A percentile compares a stretch with the other conserved stretches of the same genome.
phyloP scores from a whole-genome alignment of 73 alveolate genomes.

The Effrenium voratum region DNA sequence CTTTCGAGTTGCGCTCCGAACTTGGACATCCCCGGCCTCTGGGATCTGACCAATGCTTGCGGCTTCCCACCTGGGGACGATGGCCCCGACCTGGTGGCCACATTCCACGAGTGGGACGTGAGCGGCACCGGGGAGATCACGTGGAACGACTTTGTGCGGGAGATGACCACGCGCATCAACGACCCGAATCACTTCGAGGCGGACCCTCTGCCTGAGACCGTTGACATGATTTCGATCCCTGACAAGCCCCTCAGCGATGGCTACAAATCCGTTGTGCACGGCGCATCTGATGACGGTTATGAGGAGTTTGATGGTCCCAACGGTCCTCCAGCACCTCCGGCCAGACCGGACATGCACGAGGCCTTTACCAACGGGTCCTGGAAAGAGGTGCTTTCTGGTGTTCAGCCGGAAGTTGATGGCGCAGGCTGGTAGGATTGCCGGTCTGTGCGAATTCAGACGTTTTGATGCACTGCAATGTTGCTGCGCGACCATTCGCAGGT shows the following conservation, averaged over 20 bases:
- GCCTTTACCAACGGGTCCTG: conserved; percentile 74
- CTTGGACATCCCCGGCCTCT: conserved; percentile 77
- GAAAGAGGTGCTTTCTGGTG: conserved; percentile 53
- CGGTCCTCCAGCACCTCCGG: not conserved
- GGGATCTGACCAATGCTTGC: conserved; percentile 79
- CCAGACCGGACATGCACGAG: conserved; percentile 53
- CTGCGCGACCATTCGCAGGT: not conserved
- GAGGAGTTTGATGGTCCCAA: conserved; percentile 12
- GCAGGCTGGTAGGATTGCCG: not conserved
- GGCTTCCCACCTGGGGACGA: conserved; percentile 93
- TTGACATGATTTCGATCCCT: conserved; percentile 64
- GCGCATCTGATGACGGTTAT: conserved; percentile 62
- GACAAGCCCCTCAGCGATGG: conserved; percentile 76
- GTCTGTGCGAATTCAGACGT: not conserved
- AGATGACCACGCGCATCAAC: conserved; percentile 84
- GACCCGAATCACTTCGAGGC: conserved; percentile 83
- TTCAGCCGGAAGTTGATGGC: conserved; percentile 53
- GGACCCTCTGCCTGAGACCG: conserved; percentile 62
- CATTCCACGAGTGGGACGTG: conserved; percentile 89
- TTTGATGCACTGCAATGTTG: not conserved
- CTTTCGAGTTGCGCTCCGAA: conserved; percentile 81
- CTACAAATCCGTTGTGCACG: conserved; percentile 46
- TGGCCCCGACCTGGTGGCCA: conserved; percentile 88
- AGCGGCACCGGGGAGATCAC: conserved; percentile 89
- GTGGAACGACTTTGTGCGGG: conserved; percentile 86